Conservation (phyloP, 1,139 yeast species). For the Yamadazyma kanchanaburiensis region DNA sequence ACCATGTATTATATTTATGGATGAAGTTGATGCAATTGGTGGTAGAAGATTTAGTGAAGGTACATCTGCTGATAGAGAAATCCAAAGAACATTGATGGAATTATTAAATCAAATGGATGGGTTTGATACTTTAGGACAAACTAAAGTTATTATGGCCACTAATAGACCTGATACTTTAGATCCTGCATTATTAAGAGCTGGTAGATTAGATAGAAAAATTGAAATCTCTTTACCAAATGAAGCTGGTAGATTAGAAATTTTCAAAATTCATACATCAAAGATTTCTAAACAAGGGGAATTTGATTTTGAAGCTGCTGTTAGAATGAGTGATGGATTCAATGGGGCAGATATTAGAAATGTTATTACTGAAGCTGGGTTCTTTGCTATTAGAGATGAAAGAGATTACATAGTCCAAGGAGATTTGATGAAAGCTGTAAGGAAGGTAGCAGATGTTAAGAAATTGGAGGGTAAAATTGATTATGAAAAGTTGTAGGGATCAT, state of each 20-base stretch:
- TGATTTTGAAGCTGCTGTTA: slow-evolving; percentile 95
- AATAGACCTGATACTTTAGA: slow-evolving; percentile 98
- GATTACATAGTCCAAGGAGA: slow-evolving; percentile 93
- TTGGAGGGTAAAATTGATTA: slow-evolving; percentile 95
- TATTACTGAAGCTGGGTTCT: slow-evolving; percentile 98
- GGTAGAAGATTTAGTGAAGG: slow-evolving; percentile 98
- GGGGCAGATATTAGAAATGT: slow-evolving; percentile 99
- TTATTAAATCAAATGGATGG: slow-evolving; percentile 98
- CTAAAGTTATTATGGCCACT: slow-evolving; percentile 98
- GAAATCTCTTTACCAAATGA: slow-evolving; percentile 97
- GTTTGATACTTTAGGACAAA: slow-evolving; percentile 93
- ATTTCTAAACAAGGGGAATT: slow-evolving; percentile 93
- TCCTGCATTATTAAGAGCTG: slow-evolving; percentile 98
- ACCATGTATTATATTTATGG: slow-evolving; percentile 99
- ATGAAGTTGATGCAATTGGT: slow-evolving; percentile 98
- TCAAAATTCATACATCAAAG: slow-evolving; percentile 87
- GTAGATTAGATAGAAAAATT: slow-evolving; percentile 95
- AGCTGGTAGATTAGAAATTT: slow-evolving; percentile 90
- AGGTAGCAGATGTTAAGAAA: slow-evolving; percentile 95
- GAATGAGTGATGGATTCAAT: slow-evolving; percentile 98
- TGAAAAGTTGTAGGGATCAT: slow-evolving; percentile 86
- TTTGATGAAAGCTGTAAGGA: slow-evolving; percentile 95
- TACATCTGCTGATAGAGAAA: slow-evolving; percentile 98
- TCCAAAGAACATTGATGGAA: slow-evolving; percentile 98
- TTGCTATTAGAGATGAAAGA: slow-evolving; percentile 96